Evolutionary conservation across 2,329 filamentous ascomycete species (phyloP).

Genomic region (Cadophora sp.): DNA sequence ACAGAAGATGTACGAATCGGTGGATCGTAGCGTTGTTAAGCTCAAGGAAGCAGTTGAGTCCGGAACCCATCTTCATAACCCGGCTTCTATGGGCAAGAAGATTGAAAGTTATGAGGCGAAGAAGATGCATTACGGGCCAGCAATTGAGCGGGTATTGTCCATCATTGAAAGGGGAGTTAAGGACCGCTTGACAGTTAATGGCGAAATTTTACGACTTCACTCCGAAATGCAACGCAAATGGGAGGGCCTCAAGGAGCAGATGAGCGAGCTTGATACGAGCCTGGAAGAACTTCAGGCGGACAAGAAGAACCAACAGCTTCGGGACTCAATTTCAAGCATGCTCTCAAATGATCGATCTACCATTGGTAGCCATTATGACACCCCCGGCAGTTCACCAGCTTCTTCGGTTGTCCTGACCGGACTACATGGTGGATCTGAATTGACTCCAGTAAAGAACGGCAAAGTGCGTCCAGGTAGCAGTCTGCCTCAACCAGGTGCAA

Average conservation of each 20-base stretch:
- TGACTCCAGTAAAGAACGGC: slow-evolving; percentile 42
- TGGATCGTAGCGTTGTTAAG: slow-evolving; percentile 85
- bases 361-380: slow-evolving; percentile 52
- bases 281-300: slow-evolving; percentile 76
- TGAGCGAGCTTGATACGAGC: slow-evolving; percentile 75
- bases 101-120: slow-evolving; percentile 95
- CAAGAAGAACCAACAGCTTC: slow-evolving; percentile 73
- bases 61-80: slow-evolving; percentile 75
- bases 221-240: slow-evolving; percentile 86
- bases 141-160: slow-evolving; percentile 86
- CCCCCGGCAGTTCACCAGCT: slow-evolving; percentile 67
- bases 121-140: slow-evolving; percentile 90
- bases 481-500: slow-evolving; percentile 53
- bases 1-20: slow-evolving; percentile 95
- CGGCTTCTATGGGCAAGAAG: slow-evolving; percentile 75
- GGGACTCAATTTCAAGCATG: slow-evolving; percentile 93
- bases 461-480: slow-evolving; percentile 41
- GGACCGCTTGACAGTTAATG: slow-evolving; percentile 94
- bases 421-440: slow-evolving; percentile 50
- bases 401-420: slow-evolving; percentile 67
- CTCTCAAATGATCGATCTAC: slow-evolving; percentile 59
- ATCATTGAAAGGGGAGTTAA: slow-evolving; percentile 97
- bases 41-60: slow-evolving; percentile 81
- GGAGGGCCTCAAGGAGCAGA: slow-evolving; percentile 76
- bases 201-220: slow-evolving; percentile 87